Base-by-base conservation (phyloP, 306 rosid genomes). In the Canavalia ensiformis region DNA sequence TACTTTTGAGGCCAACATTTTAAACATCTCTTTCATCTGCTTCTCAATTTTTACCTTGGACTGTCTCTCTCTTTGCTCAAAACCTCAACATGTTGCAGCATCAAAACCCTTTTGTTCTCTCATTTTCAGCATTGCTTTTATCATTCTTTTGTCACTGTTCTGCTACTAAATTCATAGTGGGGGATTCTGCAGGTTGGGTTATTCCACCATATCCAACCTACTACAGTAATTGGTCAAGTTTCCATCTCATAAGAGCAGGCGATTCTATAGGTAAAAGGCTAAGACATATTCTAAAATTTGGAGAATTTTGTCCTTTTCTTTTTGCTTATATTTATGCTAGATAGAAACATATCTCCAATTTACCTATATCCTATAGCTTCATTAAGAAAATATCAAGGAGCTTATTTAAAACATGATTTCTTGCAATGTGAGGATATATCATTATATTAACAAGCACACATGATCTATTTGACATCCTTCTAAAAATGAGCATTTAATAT, bases 201-300 rank as follows among this genome's bases (percentile, higher is more conserved):
- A 25, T 83, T 86, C 89, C 89, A 75, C 89, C 87, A 8, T 79
- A 62, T 86, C 82, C 87, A 75, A 12, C 68, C 1, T 86, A 54
- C 65, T 86, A 86, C 50, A 55, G 28, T 18, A 79, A 83, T 75
- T 82, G 89, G 89, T 30, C 89, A 55, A 39, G 54, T 29, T 68
- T 82, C 41, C 73, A 83, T 8, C 47, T 64, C 76, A n/a, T 86
- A 5, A 74, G 68, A 75, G 41, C 5, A 8, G 89, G 84, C 25
- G 89, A 86, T 66, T 74, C 87, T 83, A 28, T 86, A 54, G 84
- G 89, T 82, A 86, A 58, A 63, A 18, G 10, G 8, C 28, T 29
- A 25, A 60, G 39, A 52, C 70, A 67, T 74, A 7, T 51, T 72
- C 72, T 52, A 44, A 54, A 42, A 44, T 52, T 77, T 60, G 2